Base-by-base conservation (phyloP, 2,329 filamentous ascomycete genomes). In the Neonectria sp. region DNA sequence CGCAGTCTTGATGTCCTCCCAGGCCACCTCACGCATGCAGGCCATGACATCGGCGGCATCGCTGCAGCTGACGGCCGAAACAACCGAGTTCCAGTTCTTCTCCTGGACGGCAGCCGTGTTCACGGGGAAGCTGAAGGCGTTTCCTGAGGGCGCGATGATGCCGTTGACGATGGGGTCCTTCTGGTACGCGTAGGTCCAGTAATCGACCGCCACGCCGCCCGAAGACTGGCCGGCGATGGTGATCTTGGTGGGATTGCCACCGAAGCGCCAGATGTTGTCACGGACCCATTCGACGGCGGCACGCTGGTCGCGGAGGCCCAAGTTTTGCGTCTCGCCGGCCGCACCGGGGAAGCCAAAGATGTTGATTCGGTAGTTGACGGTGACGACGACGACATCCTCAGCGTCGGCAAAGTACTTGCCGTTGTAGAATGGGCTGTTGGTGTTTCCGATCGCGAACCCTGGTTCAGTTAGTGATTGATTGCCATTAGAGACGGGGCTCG, bases 81-180 rank as follows among this genome's bases (percentile, higher is more conserved):
- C 80, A 1, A 84, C 81, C 1, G 80, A 77, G 52, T 83, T 77
- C 82, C 84, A 87, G 65, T 84, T 82, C 29, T 73, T 76, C 15
- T 79, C 73, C 11, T 82, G 78, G 1, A 80, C 66, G 0, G 75
- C 73, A 0, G 68, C 71, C 2, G 77, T 71, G 59, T 85, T 85
- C 24, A 81, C 71, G 5, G 81, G 78, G 68, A 87, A 85, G 71
- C 84, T 84, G 25, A 84, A 81, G 0, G 80, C 83, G 3, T 81
- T 84, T 1, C 79, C 86, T 43, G 85, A 86, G 6, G 82, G 79
- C 3, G 82, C 77, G 62, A 88, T 84, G 11, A 86, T 76, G 4
- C 80, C 85, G 7, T 79, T 74, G n/a, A 82, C 81, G 27, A 88
- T 88, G 6, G 86, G 84, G 48, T 88, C 84, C 0, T 83, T 63